Evolutionary conservation across 129 eudicot genomes (phyloP), one percentile per base, ranked within the genome.

Genomic region (Ambrosia artemisiifolia): DNA sequence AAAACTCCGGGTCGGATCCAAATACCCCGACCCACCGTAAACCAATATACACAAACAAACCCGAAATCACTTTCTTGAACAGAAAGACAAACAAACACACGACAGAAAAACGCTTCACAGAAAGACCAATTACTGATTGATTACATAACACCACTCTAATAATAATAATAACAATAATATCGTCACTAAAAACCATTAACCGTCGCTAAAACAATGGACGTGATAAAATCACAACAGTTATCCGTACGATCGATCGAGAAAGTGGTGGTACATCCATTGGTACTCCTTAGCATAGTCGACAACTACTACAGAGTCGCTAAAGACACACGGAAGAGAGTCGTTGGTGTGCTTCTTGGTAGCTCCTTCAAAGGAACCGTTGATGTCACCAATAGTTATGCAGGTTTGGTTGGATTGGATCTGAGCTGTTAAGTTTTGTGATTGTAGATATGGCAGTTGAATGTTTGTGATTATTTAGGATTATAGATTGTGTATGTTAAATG

Each of bases 281-380:
- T 93, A 47, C 86, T 93, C 3, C 86, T 93, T 14, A 93, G 98
- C 92, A 84, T 87, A 51, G 98, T 93, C 57, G 98, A 93, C 55
- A 91, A 93, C 81, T 93, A 89, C 88, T 89, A 93, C 24, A 67
- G 98, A 32, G 98, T 93, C 30, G 98, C 96, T 9, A 88, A 95
- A 56, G 98, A 90, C 69, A 87, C 97, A 33, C 88, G 86, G 54
- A 94, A 94, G 65, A 95, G 98, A 34, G 96, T 94, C 30, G 95
- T 93, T 28, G 96, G 98, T 13, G 95, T 93, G 67, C 91, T 93
- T 38, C 95, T 93, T 20, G 98, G 98, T 4, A 83, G 86, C 30
- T 83, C 96, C 7, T 85, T 54, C 73, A 90, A 86, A 74, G 98
- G 98, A 85, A 87, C 96, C 49, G 96, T 92, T 67, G 98, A 92